Evolutionary conservation across 441 rosid genomes (phyloP), one percentile per base, ranked within the genome.

Genomic region (Hura crepitans): DNA sequence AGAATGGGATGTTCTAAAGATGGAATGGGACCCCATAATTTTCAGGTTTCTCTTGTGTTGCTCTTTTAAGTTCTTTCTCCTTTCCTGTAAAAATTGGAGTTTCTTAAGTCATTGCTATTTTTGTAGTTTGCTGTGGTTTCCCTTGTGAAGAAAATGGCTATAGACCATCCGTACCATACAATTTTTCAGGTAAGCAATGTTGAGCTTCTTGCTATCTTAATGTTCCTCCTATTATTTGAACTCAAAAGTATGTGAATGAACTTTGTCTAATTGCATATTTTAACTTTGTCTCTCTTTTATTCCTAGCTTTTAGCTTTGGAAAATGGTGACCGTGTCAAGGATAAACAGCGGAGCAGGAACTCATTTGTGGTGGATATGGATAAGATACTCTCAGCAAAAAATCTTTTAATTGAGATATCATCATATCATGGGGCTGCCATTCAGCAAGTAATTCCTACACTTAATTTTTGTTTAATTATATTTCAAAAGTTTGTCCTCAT

Each of bases 241-340:
- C 27, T 56, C 53, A 20, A 25, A 47, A 72, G 2, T 20, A 12
- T 27, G 31, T 30, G 9, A 39, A 61, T 50, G 13, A 55, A 13
- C 15, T 59, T n/a, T 18, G 22, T 63, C 59, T 58, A 42, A 45
- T 31, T 54, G 23, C 25, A 67, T 27, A 25, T 72, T 61, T 30
- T 75, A 54, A 59, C 66, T 76, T 66, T 54, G 51, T 69, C 39
- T 57, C 43, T 47, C 2, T 62, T 53, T 71, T 72, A 28, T 66
- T 57, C 59, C 51, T 79, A 95, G 99, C 95, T 95, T 82, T 89
- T 95, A 63, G 99, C 97, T 70, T 79, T 95, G 78, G 97, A 96
- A 75, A 95, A 95, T 70, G 99, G 99, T 81, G 98, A 89, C 72
- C 96, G 99, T 55, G 87, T 95, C 85, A 95, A 90, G 87, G 96